phyloP scores from a whole-genome alignment of 2,329 filamentous ascomycete genomes.

The Fusarium cicatricum region DNA sequence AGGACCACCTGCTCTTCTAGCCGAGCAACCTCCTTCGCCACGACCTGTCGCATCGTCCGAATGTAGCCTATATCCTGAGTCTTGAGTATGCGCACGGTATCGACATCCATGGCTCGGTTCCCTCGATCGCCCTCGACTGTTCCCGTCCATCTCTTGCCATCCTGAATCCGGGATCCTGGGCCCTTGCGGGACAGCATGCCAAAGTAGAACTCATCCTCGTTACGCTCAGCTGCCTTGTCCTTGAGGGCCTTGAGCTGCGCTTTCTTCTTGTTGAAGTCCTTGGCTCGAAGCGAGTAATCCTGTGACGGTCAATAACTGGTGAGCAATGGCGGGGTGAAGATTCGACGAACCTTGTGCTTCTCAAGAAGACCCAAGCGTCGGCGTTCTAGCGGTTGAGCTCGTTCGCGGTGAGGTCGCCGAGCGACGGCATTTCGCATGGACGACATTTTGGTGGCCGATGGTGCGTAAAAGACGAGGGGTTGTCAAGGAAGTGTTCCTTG shows the following conservation, averaged over 20 bases:
- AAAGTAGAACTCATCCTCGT: conserved; percentile 78
- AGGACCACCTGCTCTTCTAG: conserved; percentile 64
- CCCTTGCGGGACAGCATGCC: conserved; percentile 72
- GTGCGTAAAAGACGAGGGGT: neutral
- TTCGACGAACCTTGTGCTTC: conserved; percentile 79
- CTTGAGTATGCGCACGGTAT: conserved; percentile 70
- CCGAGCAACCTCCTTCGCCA: conserved; percentile 63
- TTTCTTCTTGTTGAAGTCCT: conserved; percentile 74
- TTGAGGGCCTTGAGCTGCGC: conserved; percentile 65
- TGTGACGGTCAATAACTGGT: conserved; percentile 39
- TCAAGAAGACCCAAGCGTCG: conserved; percentile 90
- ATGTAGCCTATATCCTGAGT: conserved; percentile 74
- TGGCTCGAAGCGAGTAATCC: conserved; percentile 72
- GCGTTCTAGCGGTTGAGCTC: conserved; percentile 85
- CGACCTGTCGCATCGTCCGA: conserved; percentile 67
- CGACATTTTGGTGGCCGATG: conserved; percentile 52
- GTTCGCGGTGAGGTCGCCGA: conserved; percentile 87
- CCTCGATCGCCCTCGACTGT: conserved; percentile 66
- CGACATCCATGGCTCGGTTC: conserved; percentile 62
- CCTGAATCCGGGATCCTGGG: conserved; percentile 58
- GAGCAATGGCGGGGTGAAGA: conserved; percentile 2
- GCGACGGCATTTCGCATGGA: conserved; percentile 73
- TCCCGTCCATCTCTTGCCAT: conserved; percentile 62
- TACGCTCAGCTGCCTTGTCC: conserved; percentile 69
- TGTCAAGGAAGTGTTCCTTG: neutral